Evolutionary conservation across 1,284 basidiomycete species (phyloP), one percentile per base, ranked within the genome.

Genomic region (Earliella scabrosa): DNA sequence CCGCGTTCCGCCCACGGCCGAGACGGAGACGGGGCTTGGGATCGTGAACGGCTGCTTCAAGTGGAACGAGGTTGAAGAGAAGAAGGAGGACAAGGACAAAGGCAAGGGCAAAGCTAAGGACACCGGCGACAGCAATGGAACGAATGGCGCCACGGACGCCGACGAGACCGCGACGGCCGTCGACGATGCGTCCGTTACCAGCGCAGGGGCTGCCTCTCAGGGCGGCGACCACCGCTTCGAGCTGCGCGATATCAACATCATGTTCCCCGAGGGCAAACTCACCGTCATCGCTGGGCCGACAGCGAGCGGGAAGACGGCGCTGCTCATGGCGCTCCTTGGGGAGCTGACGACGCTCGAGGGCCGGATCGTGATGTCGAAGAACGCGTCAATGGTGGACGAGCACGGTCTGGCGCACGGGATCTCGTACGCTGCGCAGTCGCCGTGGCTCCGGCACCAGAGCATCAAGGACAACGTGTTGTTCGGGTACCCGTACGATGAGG

Each of bases 341-440:
- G 87, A 88, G 66, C 77, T 88, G 78, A 87, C 83, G 0, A 67
- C 77, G 14, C 63, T 80, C 5, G 73, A 73, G 7, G 84, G 84
- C 0, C 70, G 71, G 14, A 74, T 88, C 52, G 74, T 86, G 59
- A 79, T 93, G 72, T 82, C 82, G 13, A 93, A 93, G 68, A 75
- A 87, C 51, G 70, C 80, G 2, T 75, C 77, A 11, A 75, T 75
- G 38, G 75, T 90, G 3, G 85, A 92, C 70, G 77, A 80, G 21
- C 74, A 85, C 24, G 87, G 89, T 0, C 71, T 90, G 31, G 82
- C 82, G 65, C 88, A 93, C 63, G 77, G 86, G 9, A 86, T 95
- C 31, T 92, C 94, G 1, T 97, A 95, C 63, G 82, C 83, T 40
- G 86, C 92, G 1, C 95, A 97, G 72, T 82, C 86, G 1, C 88